Evolutionary conservation across 1,139 yeast species (phyloP).

Genomic region (Blastobotrys proliferans): DNA sequence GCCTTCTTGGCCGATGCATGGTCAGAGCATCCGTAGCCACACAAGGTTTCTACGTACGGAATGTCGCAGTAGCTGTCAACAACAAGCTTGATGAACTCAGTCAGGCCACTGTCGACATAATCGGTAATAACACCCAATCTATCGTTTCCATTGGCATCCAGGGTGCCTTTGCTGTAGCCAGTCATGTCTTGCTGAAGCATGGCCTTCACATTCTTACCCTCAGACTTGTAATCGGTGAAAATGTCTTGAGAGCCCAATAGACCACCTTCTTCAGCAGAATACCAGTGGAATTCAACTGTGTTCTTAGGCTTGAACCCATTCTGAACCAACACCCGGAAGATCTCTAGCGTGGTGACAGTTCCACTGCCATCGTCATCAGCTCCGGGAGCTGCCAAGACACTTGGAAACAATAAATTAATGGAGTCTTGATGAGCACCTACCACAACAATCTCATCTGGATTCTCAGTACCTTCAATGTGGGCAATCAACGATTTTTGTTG

Average conservation of each 20-base stretch:
- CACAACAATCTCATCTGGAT: constrained; percentile 49
- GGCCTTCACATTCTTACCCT: constrained; percentile 57
- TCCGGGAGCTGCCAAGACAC: constrained; percentile 75
- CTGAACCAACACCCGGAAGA: constrained; percentile 57
- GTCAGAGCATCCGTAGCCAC: constrained; percentile 94
- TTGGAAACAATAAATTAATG: constrained; percentile 69
- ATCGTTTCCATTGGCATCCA: constrained; percentile 55
- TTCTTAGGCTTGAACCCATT: constrained; percentile 55
- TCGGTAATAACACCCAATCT: constrained; percentile 80
- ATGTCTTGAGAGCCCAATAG: constrained; percentile 81
- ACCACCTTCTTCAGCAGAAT: constrained; percentile 95
- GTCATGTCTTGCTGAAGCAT: constrained; percentile 97
- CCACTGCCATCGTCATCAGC: constrained; percentile 97
- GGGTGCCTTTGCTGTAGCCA: constrained; percentile 62
- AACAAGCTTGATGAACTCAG: constrained; percentile 57
- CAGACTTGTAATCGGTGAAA: constrained; percentile 50
- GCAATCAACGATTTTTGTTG: constrained; percentile 55
- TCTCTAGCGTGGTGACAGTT: constrained; percentile 71
- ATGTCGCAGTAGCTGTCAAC: constrained; percentile 60
- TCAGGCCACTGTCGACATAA: constrained; percentile 57
- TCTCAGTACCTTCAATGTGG: constrained; percentile 39
- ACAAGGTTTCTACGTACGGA: constrained; percentile 66
- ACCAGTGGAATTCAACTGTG: constrained; percentile 88
- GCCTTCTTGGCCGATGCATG: constrained; percentile 80
- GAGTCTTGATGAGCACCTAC: constrained; percentile 93